Conservation (phyloP, 164 flowering plant species). For the Dillenia suffruticosa region DNA sequence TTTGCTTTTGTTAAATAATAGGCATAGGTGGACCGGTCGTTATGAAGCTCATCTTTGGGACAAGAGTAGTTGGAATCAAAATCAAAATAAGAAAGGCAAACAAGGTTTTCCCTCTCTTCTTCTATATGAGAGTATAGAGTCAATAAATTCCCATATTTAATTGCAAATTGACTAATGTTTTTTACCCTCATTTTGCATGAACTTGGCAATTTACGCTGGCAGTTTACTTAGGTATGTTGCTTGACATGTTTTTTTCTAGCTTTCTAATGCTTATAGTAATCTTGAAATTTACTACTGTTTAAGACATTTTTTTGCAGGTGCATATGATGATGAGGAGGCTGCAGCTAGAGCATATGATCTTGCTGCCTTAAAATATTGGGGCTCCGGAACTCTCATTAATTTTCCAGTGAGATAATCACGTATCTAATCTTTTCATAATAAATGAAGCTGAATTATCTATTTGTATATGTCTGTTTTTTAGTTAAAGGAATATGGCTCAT, state of each 20-base stretch:
- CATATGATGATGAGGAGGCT: conserved; percentile 99
- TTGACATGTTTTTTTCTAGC: conserved; percentile 3
- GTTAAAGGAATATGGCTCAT: too few species aligned
- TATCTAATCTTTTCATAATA: neutral
- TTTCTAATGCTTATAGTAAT: neutral
- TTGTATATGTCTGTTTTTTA: neutral
- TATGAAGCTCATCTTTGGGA: conserved; percentile 99
- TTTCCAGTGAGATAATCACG: conserved; percentile 76
- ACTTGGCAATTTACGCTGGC: conserved; percentile 13
- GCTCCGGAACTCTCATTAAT: conserved; percentile 96
- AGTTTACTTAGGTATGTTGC: conserved; percentile 84
- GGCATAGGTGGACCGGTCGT: conserved; percentile 99
- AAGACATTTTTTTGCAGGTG: conserved; percentile 45
- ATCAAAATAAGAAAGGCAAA: conserved; percentile 99
- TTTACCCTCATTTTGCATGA: too few species aligned
- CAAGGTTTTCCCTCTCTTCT: conserved; percentile 53
- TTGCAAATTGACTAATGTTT: too few species aligned
- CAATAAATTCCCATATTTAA: too few species aligned
- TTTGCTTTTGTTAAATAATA: conserved; percentile 22
- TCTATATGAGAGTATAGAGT: neutral
- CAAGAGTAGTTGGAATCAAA: conserved; percentile 97
- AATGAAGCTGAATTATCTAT: neutral
- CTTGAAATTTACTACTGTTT: neutral
- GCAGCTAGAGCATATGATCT: conserved; percentile 99
- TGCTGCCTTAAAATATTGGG: conserved; percentile 99